These are phyloP conservation scores for Magnaporthiopsis incrustans DNA, from an alignment of 2,329 filamentous ascomycete species.

Conservation along the genomic window DNA sequence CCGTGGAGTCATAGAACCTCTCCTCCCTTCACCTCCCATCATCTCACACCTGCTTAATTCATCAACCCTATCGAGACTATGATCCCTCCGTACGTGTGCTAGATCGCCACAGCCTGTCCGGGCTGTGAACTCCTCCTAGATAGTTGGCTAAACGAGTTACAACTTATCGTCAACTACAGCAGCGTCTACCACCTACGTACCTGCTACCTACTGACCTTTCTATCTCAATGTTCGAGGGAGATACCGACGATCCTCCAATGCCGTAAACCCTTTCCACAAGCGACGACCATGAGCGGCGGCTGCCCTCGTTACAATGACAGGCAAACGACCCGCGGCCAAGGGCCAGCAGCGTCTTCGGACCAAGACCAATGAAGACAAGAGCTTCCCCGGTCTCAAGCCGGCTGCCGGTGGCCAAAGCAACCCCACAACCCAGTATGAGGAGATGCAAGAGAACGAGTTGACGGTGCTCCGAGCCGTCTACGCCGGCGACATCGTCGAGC, in stretches of 20 bases:
- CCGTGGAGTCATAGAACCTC: neutral
- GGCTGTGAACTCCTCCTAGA: slow-evolving; percentile 39
- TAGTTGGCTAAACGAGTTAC: neutral
- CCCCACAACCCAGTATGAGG: slow-evolving; percentile 57
- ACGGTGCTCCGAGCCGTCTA: slow-evolving; percentile 83
- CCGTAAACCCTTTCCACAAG: neutral
- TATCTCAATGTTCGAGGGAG: too few relatives aligned
- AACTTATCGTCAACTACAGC: too few relatives aligned
- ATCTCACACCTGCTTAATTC: neutral
- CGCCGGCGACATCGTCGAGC: slow-evolving; percentile 74
- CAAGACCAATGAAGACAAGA: slow-evolving; percentile 34
- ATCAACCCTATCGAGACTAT: slow-evolving; percentile 22
- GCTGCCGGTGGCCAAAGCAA: slow-evolving; percentile 28
- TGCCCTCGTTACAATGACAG: slow-evolving; percentile 37
- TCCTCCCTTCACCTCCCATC: neutral
- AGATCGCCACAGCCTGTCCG: slow-evolving; percentile 37
- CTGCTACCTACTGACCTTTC: too few relatives aligned
- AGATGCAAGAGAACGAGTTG: slow-evolving; percentile 82
- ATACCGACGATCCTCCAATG: neutral
- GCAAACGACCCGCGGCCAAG: slow-evolving; percentile 33
- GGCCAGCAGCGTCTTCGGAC: neutral
- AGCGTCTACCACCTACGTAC: too few relatives aligned
- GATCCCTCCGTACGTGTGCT: slow-evolving; percentile 33
- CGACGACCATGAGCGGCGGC: slow-evolving; percentile 6
- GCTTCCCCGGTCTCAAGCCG: slow-evolving; percentile 38